Conservation (phyloP, 306 rosid genomes). For the Vicia villosa region DNA sequence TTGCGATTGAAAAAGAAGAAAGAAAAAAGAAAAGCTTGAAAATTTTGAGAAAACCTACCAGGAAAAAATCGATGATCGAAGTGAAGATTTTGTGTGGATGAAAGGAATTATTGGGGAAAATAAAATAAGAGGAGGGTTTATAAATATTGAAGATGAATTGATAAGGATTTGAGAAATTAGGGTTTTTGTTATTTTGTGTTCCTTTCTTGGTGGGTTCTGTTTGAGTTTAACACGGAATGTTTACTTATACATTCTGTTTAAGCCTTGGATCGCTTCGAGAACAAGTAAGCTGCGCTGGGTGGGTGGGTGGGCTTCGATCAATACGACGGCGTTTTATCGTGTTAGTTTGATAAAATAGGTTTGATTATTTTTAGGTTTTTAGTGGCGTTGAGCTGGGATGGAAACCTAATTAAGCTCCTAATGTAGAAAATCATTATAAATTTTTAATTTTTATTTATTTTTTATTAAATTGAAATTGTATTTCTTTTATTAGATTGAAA, state of each 20-base stretch:
- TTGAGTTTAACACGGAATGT: constrained; percentile 49
- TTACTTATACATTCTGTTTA: constrained; percentile 29
- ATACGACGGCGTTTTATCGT: constrained; percentile 6
- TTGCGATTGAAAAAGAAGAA: background rate
- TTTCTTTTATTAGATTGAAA: too few relatives aligned
- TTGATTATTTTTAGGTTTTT: too few relatives aligned
- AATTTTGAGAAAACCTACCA: constrained; percentile 35
- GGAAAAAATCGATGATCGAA: constrained; percentile 34
- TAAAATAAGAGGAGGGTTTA: too few relatives aligned
- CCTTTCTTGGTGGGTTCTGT: constrained; percentile 1
- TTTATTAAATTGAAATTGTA: too few relatives aligned
- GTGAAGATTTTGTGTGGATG: background rate
- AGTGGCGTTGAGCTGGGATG: too few relatives aligned
- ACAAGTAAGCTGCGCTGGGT: constrained; percentile 41
- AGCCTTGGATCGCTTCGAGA: constrained; percentile 28
- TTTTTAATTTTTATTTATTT: too few relatives aligned
- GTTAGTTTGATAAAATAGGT: background rate
- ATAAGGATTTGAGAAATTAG: constrained; percentile 20
- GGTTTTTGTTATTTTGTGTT: constrained; percentile 30
- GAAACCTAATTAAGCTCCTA: too few relatives aligned
- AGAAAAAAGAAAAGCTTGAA: background rate
- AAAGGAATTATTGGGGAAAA: background rate
- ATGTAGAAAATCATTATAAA: too few relatives aligned
- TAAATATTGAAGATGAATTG: too few relatives aligned
- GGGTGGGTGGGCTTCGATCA: background rate